phyloP scores from a whole-genome alignment of 352 stramenopile species.

The Thraustotheca clavata region DNA sequence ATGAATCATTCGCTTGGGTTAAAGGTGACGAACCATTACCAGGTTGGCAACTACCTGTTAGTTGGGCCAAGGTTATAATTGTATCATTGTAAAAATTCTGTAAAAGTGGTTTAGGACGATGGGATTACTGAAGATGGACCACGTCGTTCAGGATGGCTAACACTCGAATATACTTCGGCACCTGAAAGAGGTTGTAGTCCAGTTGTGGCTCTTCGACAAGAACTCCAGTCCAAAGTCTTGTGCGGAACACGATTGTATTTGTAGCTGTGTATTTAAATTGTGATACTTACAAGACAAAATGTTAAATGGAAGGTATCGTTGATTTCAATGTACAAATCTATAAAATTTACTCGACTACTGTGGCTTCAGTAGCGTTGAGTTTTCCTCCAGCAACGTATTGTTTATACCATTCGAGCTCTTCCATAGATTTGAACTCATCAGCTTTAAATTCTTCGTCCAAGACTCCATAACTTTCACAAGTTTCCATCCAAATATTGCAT shows the following conservation, averaged over 20 bases:
- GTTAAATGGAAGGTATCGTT: background rate
- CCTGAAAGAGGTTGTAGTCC: constrained; percentile 53
- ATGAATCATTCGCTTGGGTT: constrained; percentile 53
- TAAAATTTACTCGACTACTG: constrained; percentile 3
- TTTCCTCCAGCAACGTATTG: constrained; percentile 28
- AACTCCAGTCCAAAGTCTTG: constrained; percentile 46
- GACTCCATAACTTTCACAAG: constrained; percentile 64
- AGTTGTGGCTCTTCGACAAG: constrained; percentile 43
- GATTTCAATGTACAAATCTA: background rate
- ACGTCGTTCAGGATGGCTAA: constrained; percentile 51
- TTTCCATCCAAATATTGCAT: constrained; percentile 68
- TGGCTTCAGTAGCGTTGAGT: background rate
- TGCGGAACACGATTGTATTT: constrained; percentile 61
- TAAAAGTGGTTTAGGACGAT: constrained; percentile 29
- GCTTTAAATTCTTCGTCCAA: constrained; percentile 67
- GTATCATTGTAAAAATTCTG: background rate
- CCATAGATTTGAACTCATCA: constrained; percentile 44
- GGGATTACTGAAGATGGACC: constrained; percentile 47
- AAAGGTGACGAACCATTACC: constrained; percentile 50
- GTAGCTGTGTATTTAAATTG: background rate
- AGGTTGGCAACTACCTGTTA: constrained; percentile 67
- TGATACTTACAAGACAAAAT: background rate
- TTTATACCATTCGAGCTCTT: constrained; percentile 45
- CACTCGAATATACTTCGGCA: constrained; percentile 68
- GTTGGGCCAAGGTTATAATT: constrained; percentile 51